Evolutionary conservation across 148 eudicot genomes (phyloP).

Genomic region (Rhododendron griersonianum): DNA sequence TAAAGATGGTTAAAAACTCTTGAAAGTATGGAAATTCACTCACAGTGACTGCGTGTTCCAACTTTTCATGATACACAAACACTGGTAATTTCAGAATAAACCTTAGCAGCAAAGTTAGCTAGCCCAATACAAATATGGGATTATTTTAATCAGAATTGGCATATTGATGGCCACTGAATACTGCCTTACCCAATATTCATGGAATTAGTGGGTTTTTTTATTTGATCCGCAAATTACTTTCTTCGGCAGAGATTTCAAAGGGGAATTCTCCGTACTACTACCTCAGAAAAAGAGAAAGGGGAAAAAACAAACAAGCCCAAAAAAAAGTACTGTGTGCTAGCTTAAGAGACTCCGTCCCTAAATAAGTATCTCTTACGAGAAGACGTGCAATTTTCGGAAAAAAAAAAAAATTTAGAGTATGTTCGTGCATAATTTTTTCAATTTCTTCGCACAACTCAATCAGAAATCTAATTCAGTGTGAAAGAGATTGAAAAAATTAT

Average conservation of each 20-base stretch:
- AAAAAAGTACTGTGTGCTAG: background rate
- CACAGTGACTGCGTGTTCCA: background rate
- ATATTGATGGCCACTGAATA: background rate
- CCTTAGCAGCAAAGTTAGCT: background rate
- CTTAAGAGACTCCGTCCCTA: background rate
- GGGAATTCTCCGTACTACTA: background rate
- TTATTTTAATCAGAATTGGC: background rate
- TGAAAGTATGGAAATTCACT: background rate
- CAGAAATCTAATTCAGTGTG: background rate
- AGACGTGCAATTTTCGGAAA: too few relatives aligned
- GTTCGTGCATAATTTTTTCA: too few relatives aligned
- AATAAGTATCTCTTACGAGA: too few relatives aligned
- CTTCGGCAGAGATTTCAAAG: background rate
- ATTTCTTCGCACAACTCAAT: background rate
- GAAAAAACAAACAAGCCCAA: background rate
- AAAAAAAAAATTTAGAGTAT: too few relatives aligned
- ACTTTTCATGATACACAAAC: background rate
- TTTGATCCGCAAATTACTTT: background rate
- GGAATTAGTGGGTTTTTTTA: background rate
- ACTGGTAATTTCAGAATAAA: background rate
- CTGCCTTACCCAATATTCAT: background rate
- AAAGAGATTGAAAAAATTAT: too few relatives aligned
- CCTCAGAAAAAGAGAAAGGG: too few relatives aligned
- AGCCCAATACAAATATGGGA: background rate
- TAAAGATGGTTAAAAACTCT: background rate